Percentiles rank a stretch among this genome's conserved stretches.
phyloP scores from a whole-genome alignment of 1,284 basidiomycete genomes.

The Erythrobasidium hasegawianum region DNA sequence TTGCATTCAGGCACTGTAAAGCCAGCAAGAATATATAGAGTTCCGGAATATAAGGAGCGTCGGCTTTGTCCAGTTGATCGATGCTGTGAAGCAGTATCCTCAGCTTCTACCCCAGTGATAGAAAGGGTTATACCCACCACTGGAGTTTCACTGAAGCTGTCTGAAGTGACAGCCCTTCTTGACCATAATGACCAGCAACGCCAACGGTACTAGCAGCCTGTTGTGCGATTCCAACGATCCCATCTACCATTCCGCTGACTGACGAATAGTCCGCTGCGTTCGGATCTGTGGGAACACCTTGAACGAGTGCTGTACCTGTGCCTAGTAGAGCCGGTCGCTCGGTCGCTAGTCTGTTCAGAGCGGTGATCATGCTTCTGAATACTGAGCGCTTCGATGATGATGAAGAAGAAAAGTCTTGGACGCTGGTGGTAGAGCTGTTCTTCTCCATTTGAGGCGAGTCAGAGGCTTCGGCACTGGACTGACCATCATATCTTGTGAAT shows the following conservation, averaged over 20 bases:
- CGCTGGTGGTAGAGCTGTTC: background rate
- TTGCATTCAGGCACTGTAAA: conserved; percentile 77
- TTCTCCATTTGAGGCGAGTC: background rate
- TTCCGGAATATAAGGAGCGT: conserved; percentile 85
- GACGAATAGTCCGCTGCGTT: conserved; percentile 37
- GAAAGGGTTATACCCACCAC: conserved; percentile 57
- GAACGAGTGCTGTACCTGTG: conserved; percentile 55
- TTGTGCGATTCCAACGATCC: conserved; percentile 75
- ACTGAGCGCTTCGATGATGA: conserved; percentile 54
- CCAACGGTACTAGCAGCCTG: conserved; percentile 67
- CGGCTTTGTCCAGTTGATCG: conserved; percentile 92
- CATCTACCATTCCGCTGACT: conserved; percentile 60
- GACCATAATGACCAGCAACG: conserved; percentile 61
- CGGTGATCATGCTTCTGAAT: conserved; percentile 72
- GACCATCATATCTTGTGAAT: conserved; percentile 73
- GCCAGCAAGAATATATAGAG: conserved; percentile 87
- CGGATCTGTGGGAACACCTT: conserved; percentile 48
- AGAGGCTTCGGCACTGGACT: conserved; percentile 4
- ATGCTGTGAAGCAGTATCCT: conserved; percentile 58
- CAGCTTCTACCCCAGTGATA: conserved; percentile 34
- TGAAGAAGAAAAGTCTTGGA: background rate
- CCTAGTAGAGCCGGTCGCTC: conserved; percentile 82
- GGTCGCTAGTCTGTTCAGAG: conserved; percentile 75
- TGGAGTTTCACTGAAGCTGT: conserved; percentile 76
- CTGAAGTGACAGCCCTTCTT: conserved; percentile 65